These are phyloP conservation scores for Gyrodon lividus DNA, from an alignment of 768 basidiomycete genomes.

Conservation along the genomic window DNA sequence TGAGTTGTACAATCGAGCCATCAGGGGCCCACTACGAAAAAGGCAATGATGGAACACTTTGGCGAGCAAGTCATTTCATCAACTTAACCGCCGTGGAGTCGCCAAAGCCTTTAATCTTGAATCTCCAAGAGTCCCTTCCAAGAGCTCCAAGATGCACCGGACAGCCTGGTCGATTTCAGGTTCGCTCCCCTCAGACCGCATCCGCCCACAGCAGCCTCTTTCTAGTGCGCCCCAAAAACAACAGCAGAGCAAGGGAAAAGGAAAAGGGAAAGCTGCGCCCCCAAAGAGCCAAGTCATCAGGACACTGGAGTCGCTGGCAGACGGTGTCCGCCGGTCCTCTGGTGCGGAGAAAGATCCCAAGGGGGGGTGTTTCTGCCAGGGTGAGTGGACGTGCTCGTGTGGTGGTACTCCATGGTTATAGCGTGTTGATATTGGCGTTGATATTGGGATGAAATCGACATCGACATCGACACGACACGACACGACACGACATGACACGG, in stretches of 20 bases:
- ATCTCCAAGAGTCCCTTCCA: no score
- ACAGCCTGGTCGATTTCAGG: slow-evolving; percentile 31
- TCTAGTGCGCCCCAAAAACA: slow-evolving; percentile 17
- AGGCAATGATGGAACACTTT: no score
- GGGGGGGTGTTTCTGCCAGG: slow-evolving; percentile 72
- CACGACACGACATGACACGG: neutral
- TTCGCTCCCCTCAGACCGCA: slow-evolving; percentile 57
- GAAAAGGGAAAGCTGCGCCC: slow-evolving; percentile 39
- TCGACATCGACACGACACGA: no score
- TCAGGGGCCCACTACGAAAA: no score
- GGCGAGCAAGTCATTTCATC: neutral
- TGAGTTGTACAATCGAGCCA: no score
- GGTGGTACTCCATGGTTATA: neutral
- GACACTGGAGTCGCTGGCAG: slow-evolving; percentile 45
- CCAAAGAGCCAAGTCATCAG: slow-evolving; percentile 51
- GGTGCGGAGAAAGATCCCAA: slow-evolving; percentile 49
- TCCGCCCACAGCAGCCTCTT: slow-evolving; percentile 35
- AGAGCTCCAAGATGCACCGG: no score
- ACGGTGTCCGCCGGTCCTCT: slow-evolving; percentile 36
- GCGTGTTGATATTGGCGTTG: neutral
- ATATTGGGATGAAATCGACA: neutral
- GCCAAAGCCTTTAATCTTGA: no score
- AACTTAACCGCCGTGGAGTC: no score
- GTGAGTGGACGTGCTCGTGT: slow-evolving; percentile 30
- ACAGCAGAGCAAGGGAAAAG: slow-evolving; percentile 24